These are phyloP conservation scores for Auricularia auricula-judae DNA, from an alignment of 768 basidiomycete species.

Conservation along the genomic window DNA sequence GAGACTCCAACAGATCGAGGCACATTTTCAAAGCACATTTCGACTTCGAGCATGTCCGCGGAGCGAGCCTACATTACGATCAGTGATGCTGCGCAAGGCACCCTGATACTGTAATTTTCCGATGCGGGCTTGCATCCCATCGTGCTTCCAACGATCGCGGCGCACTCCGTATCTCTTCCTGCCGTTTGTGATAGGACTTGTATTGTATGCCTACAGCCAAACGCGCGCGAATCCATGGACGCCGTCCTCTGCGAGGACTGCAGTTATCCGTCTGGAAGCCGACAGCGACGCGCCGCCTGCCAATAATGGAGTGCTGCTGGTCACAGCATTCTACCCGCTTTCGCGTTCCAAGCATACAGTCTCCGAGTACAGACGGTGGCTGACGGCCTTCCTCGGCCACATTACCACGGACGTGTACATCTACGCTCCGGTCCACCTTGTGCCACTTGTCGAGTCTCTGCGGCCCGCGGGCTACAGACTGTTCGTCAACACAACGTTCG, in stretches of 20 bases:
- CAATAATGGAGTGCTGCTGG: slow-evolving; percentile 28
- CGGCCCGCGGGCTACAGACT: slow-evolving; percentile 18
- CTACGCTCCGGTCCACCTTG: slow-evolving; percentile 34
- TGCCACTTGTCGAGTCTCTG: slow-evolving; percentile 19
- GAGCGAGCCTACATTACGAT: too few species aligned
- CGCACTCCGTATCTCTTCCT: neutral
- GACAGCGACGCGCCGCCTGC: neutral
- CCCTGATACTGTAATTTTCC: too few species aligned
- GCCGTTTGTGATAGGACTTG: neutral
- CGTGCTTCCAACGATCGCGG: neutral
- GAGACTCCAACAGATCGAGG: too few species aligned
- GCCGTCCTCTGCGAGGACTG: neutral
- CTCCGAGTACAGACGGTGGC: slow-evolving; percentile 33
- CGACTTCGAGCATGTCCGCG: too few species aligned
- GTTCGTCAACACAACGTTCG: slow-evolving; percentile 35
- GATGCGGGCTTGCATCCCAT: neutral
- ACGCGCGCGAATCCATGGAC: neutral
- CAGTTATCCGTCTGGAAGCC: neutral
- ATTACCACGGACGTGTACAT: slow-evolving; percentile 44
- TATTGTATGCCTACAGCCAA: neutral
- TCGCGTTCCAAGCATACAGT: slow-evolving; percentile 36
- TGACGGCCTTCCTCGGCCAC: slow-evolving; percentile 29
- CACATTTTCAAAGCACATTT: too few species aligned
- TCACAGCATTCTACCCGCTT: slow-evolving; percentile 44
- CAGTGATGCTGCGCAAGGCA: too few species aligned